A percentile compares a stretch with the other conserved stretches of the same genome.
These are phyloP conservation scores for Agaricales sp. DNA, from an alignment of 1,284 basidiomycete genomes.

Conservation along the genomic window DNA sequence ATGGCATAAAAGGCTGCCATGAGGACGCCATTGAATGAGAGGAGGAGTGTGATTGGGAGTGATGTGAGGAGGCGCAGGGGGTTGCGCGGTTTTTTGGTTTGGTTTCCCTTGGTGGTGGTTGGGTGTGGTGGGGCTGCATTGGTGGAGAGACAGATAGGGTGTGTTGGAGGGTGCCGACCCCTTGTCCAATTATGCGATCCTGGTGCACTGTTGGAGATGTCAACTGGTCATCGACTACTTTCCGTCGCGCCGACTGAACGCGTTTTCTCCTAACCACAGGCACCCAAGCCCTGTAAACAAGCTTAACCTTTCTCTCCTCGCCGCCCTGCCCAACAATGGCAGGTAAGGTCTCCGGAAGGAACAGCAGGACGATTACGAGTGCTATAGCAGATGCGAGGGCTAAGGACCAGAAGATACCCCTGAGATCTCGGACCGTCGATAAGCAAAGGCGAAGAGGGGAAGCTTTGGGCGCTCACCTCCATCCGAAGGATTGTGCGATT, in stretches of 20 bases:
- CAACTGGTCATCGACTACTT: no score
- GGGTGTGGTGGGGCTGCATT: slow-evolving; percentile 11
- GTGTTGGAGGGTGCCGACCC: no score
- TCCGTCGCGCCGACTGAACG: no score
- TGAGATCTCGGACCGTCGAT: no score
- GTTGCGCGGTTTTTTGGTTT: slow-evolving; percentile 33
- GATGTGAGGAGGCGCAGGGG: slow-evolving; percentile 50
- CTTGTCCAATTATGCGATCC: slow-evolving; percentile 42
- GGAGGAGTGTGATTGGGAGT: slow-evolving; percentile 45
- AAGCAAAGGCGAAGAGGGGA: no score
- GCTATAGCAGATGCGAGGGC: slow-evolving; percentile 48
- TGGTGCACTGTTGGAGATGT: slow-evolving; percentile 32
- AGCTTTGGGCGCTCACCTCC: neutral
- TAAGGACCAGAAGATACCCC: slow-evolving; percentile 79
- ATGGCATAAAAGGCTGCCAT: slow-evolving; percentile 60
- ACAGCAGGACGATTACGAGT: slow-evolving; percentile 28
- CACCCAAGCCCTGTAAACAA: neutral
- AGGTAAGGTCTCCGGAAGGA: slow-evolving; percentile 56
- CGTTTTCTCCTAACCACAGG: neutral
- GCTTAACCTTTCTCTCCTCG: neutral
- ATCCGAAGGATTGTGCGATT: neutral
- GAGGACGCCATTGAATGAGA: slow-evolving; percentile 47
- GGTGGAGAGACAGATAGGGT: neutral
- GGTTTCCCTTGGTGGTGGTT: slow-evolving; percentile 17
- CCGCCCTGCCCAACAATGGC: slow-evolving; percentile 51